Percentiles rank a stretch among this genome's conserved stretches.
phyloP scores from a whole-genome alignment of 345 rosid genomes.

The Heritiera littoralis region DNA sequence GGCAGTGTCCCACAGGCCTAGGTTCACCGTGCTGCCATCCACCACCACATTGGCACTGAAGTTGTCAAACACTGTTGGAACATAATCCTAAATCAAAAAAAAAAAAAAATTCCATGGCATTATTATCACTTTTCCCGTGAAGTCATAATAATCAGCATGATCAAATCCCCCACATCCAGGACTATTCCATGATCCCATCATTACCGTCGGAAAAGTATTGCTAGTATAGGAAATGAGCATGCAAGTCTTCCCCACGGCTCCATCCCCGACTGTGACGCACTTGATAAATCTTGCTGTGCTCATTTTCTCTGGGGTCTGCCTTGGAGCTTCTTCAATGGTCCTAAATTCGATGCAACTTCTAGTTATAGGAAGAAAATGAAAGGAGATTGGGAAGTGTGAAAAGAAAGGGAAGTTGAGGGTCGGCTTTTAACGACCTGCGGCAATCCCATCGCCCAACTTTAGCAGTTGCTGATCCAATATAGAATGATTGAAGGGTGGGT shows the following conservation, averaged over 20 bases:
- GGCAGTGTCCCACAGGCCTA: constrained; percentile 64
- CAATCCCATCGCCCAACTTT: constrained; percentile 32
- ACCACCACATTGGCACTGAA: constrained; percentile 72
- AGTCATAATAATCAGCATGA: not conserved
- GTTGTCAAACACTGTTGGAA: constrained; percentile 66
- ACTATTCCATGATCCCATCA: not conserved
- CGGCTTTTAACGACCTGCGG: constrained; percentile 27
- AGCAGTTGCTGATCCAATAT: constrained; percentile 17
- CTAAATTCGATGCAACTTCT: not conserved
- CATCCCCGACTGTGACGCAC: constrained; percentile 85
- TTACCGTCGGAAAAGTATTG: constrained; percentile 78
- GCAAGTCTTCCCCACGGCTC: constrained; percentile 84
- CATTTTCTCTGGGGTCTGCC: constrained; percentile 35
- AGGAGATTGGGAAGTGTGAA: constrained; percentile 17
- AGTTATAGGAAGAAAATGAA: not conserved
- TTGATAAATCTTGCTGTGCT: constrained; percentile 74
- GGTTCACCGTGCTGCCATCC: constrained; percentile 59
- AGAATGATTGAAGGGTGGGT: constrained; percentile 36
- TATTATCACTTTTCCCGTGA: not conserved
- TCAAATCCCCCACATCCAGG: not conserved
- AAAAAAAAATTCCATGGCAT: not conserved
- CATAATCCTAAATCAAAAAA: constrained; percentile 46
- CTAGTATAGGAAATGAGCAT: constrained; percentile 83
- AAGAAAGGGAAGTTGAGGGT: not conserved
- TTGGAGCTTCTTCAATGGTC: not conserved